Evolutionary conservation across 169 alveolate genomes (phyloP), one percentile per base, ranked within the genome.

Genomic region (Plasmodium billcollinsi): DNA sequence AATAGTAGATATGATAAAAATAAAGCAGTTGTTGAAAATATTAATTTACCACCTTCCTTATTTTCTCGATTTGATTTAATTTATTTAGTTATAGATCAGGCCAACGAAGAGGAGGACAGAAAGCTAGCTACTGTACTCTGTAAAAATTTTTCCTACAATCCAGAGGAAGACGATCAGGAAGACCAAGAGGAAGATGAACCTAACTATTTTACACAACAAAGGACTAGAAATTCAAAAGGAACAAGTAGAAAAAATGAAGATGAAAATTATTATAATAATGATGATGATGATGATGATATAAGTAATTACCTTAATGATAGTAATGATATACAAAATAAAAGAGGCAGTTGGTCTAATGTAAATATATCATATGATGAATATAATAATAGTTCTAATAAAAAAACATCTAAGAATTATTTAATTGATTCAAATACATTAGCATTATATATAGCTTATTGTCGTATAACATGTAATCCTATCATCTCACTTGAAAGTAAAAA

Each of bases 11-110:
- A 99, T 90, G 99, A 99, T 86, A 98, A 99, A 67, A 95, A 97
- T 85, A 96, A 97, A 89, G 97, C 99, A 39, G 99, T 98, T 66
- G 99, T 99, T 43, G 99, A 98, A 86, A 99, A 99, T 93, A 98
- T 99, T 54, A 98, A 98, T 86, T 94, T 99, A 18, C 99, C 99
- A 15, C 99, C 99, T n/a, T 97, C 99, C 59, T 90, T 99, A 20
- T 95, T 98, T 88, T 96, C 98, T 18, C 94, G 99, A 90, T 98
- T 98, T 72, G 99, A 98, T 93, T 93, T 98, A 54, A 98, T 98
- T 39, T 98, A 97, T 88, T 92, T 98, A 85, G 95, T 95, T 1
- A 74, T 97, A 11, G 99, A 98, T 86, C 96, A 93, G 70, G 95
- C 95, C 9, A 96, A 95, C 76, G 97, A 95, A 70, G 95, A 88